Evolutionary conservation across 768 basidiomycete genomes (phyloP), one percentile per base, ranked within the genome.

Genomic region (Pilatotrama ljubarskyi): DNA sequence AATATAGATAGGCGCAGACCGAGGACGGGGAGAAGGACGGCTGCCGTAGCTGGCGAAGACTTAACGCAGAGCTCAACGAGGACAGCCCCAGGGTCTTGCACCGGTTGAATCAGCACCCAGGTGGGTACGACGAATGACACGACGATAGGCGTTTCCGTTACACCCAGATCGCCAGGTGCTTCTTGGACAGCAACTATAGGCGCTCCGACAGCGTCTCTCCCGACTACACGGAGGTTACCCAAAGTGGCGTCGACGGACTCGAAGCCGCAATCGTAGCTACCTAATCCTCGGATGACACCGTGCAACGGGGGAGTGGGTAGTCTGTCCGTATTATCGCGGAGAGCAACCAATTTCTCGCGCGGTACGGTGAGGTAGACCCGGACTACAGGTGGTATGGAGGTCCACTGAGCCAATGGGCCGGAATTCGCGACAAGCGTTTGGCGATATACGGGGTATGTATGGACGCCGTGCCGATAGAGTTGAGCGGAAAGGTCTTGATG

Each of bases 351-450:
- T 10, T 61, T 60, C 10, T 61, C 15, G 18, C 72, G 67, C 37
- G 77, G 77, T 25, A 79, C 68, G 15, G 66, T 64, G 40, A 78
- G 64, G 44, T 73, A 63, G 40, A 77, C 55, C 26, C 71, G 71
- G 13, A 77, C 73, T 7, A 76, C 62, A 20, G 71, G 64, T 6
- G 78, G 76, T 6, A 77, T 61, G 14, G 53, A 55, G 25, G 61
- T 62, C 66, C 66, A 67, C 13, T 18, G 17, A 6, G 32, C 38
- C 5, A 67, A 49, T 24, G 60, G 24, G 13, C 57, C 57, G 13
- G 32, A n/a, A 3, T 10, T 22, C 2, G 32, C 14, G 6, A 8
- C 7, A 3, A n/a, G 9, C 1, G 35, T 36, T 18, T 46, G n/a
- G 20, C 13, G 22, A n/a, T 37, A 26, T n/a, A 10, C 32, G 1